Base-by-base conservation (phyloP, 305 asterid genomes). In the Solanum hybrid region DNA sequence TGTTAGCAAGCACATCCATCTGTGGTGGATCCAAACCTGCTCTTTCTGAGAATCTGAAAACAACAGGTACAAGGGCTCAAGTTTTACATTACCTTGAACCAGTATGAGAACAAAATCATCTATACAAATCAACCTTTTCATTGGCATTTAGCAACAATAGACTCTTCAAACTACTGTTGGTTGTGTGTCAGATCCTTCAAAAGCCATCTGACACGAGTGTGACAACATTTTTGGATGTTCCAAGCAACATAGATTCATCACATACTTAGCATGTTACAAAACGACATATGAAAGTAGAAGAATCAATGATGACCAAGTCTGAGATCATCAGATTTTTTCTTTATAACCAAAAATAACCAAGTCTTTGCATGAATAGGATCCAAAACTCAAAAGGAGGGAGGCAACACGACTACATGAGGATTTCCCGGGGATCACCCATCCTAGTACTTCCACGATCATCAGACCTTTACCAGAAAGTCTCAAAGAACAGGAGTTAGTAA, bases 401-500 rank as follows among this genome's bases (percentile, higher is more conserved):
- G 29, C 51, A 34, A 79, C 10, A 33, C 1, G 5, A 20, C 27
- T 33, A 22, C 20, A 33, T 6, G 14, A 34, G 51, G 27, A 34
- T 26, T 79, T 10, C 41, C 8, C 20, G 2, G 17, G 27, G 29
- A 26, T 79, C 45, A 34, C 15, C 17, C 20, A 33, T 79, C 29
- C 31, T 34, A 79, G 24, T 79, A 34, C 84, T 33, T 4, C 45
- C 81, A 76, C 5, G 39, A 31, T 77, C 37, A 82, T 41, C 24
- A 45, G 26, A 51, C 22, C 22, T 84, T 31, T 17, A 27, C 82
- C 70, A 41, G 20, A 51, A 78, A 79, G 39, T 20, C n/a, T 93
- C 90, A 95, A 87, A 93, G 12, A 36, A 95, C 93, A 5, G 92
- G 95, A 89, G 92, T 91, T 26, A 92, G 89, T 86, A 96, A 87